Conservation (phyloP, 2,329 filamentous ascomycete genomes). For the Aspergillus pseudoviridinutans region DNA sequence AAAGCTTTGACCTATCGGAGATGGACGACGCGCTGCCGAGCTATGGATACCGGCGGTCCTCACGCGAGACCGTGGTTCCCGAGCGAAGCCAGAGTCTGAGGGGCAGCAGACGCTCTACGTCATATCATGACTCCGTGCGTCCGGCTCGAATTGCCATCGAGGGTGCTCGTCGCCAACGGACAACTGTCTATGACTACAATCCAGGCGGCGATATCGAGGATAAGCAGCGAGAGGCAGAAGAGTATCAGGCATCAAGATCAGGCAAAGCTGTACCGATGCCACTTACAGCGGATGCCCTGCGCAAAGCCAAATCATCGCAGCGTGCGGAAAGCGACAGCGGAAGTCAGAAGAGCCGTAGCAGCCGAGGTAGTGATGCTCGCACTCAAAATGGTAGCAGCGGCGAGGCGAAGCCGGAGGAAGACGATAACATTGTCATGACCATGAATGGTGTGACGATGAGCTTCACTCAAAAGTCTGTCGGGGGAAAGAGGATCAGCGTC, state of each 20-base stretch:
- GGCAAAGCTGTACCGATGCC: conserved; percentile 22
- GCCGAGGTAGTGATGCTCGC: conserved; percentile 35
- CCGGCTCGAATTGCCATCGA: conserved; percentile 33
- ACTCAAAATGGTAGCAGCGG: conserved; percentile 32
- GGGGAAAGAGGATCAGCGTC: conserved; percentile 37
- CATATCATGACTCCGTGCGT: conserved; percentile 31
- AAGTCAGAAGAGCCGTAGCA: conserved; percentile 41
- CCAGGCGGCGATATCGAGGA: conserved; percentile 31
- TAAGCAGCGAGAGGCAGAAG: conserved; percentile 35
- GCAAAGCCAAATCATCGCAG: conserved; percentile 27
- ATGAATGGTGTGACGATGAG: conserved; percentile 40
- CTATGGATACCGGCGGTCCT: conserved; percentile 26
- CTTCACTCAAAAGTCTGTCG: conserved; percentile 33
- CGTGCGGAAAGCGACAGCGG: conserved; percentile 36
- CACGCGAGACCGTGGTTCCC: conserved; percentile 27
- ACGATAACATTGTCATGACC: conserved; percentile 37
- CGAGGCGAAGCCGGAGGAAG: conserved; percentile 32
- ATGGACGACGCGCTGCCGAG: conserved; percentile 31
- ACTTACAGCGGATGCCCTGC: conserved; percentile 33
- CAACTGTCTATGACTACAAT: conserved; percentile 29
- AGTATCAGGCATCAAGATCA: conserved; percentile 37
- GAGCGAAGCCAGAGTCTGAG: conserved; percentile 34
- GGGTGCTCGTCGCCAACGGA: conserved; percentile 31
- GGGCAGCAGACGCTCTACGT: conserved; percentile 22
- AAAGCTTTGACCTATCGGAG: conserved; percentile 33